Base-by-base conservation (phyloP, 805 yeast genomes). In the Kodamaea nitidulidarum region DNA sequence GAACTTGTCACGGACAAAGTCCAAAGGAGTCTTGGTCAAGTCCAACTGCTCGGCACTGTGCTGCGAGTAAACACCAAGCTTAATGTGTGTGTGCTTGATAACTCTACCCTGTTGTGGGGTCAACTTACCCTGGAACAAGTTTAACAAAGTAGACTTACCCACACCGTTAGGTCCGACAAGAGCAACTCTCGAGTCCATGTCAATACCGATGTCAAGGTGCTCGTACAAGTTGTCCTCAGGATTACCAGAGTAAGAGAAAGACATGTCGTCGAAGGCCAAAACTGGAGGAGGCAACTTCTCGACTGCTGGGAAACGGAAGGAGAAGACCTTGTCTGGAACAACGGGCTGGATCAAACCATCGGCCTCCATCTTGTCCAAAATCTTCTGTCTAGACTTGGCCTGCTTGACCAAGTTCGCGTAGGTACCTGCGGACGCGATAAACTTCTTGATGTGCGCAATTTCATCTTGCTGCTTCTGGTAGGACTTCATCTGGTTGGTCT, bases 261-360 rank as follows among this genome's bases (percentile, higher is more conserved):
- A 80, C 60, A 93, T 95, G 56, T 84, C 90, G 65, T 91, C 98
- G 62, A 93, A 93, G 6, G 98, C 88, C 65, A 93, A 74, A 38
- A 93, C 98, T 63, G 98, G 98, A 48, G 98, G 98, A 48, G 98
- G 98, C 55, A 93, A 78, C 75, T 93, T 88, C 65, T 91, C 98
- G 46, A 90, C 95, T 28, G 82, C 88, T 38, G 97, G 88, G 78
- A 93, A 93, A 57, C 84, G 77, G 80, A 93, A 93, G 2, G 93
- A 79, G 66, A 93, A 93, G 18, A 90, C 96, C 71, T 80, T 88
- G 67, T 93, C 98, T 38, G 85, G 84, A 42, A 78, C 88, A 54
- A 93, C 98, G 39, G 95, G 83, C 70, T 86, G 86, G 58, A 93
- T 85, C 57, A 85, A 76, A 60, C 98, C 98, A 64, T 93, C 98